A percentile compares a stretch with the other conserved stretches of the same genome.
phyloP scores from a whole-genome alignment of 129 eudicot species.

The Solidago caesia region DNA sequence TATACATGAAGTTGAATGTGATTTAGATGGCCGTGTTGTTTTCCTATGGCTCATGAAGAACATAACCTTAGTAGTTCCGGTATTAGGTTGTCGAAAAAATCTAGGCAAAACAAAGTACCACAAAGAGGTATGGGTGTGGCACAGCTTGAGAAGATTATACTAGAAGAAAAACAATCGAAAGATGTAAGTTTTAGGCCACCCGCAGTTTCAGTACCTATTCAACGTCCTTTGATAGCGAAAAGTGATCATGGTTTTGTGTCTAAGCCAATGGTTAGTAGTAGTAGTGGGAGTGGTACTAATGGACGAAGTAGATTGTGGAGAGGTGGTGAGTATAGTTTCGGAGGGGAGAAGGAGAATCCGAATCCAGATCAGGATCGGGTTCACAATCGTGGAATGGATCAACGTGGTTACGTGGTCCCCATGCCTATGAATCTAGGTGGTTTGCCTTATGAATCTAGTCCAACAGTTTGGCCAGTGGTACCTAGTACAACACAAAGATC shows the following conservation, averaged over 20 bases:
- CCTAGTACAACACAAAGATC: constrained; percentile 34
- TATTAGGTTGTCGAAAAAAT: constrained; percentile 47
- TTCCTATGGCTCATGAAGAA: constrained; percentile 57
- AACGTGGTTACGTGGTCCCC: constrained; percentile 11
- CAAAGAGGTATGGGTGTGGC: constrained; percentile 96
- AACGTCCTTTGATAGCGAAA: constrained; percentile 24
- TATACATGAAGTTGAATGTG: constrained; percentile 13
- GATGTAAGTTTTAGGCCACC: constrained; percentile 47
- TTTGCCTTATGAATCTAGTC: constrained; percentile 40
- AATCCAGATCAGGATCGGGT: constrained; percentile 26
- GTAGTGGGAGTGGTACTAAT: constrained; percentile 24
- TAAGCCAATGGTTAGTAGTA: constrained; percentile 25
- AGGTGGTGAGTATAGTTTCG: constrained; percentile 19
- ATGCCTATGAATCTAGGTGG: constrained; percentile 24
- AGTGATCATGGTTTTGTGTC: constrained; percentile 29
- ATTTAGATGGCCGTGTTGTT: constrained; percentile 30
- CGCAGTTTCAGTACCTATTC: constrained; percentile 22
- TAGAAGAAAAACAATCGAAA: constrained; percentile 56
- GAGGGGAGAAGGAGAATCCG: constrained; percentile 14
- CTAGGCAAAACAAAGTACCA: constrained; percentile 64
- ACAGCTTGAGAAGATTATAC: constrained; percentile 75
- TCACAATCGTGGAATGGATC: constrained; percentile 31
- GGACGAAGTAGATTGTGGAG: constrained; percentile 29
- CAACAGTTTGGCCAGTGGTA: constrained; percentile 23
- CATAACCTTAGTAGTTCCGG: constrained; percentile 33